Percentiles rank a stretch among this genome's conserved stretches.
These are phyloP conservation scores for Trichothecium sympodiale DNA, from an alignment of 2,329 filamentous ascomycete species.

Conservation along the genomic window DNA sequence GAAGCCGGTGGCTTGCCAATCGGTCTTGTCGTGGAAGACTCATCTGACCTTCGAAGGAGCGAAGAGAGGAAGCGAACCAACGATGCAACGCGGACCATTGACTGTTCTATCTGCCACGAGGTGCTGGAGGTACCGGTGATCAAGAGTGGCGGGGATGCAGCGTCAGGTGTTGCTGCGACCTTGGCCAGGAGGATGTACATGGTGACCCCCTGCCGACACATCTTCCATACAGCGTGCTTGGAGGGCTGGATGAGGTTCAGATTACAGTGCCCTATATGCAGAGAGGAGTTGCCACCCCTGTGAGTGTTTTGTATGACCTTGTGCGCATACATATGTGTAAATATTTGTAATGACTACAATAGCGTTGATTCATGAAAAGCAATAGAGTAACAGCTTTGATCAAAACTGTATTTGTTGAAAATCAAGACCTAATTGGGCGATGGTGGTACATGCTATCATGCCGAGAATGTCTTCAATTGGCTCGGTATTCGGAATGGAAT, in stretches of 20 bases:
- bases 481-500: no score
- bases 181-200: slow-evolving; percentile 80
- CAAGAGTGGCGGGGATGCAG: slow-evolving; percentile 38
- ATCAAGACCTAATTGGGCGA: no score
- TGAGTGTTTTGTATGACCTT: no score
- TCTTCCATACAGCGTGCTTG: slow-evolving; percentile 85
- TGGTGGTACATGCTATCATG: no score
- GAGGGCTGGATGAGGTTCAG: slow-evolving; percentile 95
- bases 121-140: slow-evolving; percentile 81
- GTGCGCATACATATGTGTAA: background rate
- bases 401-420: no score
- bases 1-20: slow-evolving; percentile 75
- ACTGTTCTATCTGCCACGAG: slow-evolving; percentile 96
- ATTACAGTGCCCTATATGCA: slow-evolving; percentile 88
- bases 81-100: slow-evolving; percentile 45
- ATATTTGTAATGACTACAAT: no score
- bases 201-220: slow-evolving; percentile 93
- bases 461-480: no score
- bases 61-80: slow-evolving; percentile 21
- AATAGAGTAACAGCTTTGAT: no score
- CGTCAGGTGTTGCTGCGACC: slow-evolving; percentile 51
- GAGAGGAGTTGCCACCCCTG: slow-evolving; percentile 72
- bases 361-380: no score
- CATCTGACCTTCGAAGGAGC: slow-evolving; percentile 16
- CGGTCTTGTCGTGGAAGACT: slow-evolving; percentile 40